Percentiles rank a stretch among this genome's conserved stretches.
phyloP scores from a whole-genome alignment of 2,329 filamentous ascomycete species.

The Cytospora schulzeri region DNA sequence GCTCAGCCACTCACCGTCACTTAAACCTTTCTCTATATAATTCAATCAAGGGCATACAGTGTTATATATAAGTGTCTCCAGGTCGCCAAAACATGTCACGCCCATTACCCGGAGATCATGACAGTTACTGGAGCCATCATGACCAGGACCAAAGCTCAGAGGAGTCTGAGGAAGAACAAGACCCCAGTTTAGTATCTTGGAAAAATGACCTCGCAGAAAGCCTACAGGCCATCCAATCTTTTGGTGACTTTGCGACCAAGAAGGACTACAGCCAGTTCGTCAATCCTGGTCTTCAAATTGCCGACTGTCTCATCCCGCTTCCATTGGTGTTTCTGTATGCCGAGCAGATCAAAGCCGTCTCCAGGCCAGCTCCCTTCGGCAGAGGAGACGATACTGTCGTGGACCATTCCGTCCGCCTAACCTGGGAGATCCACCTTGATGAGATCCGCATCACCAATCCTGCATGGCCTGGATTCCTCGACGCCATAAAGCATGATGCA shows the following conservation, averaged over 20 bases:
- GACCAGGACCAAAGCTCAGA: neutral
- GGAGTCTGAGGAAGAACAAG: neutral
- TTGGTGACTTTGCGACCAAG: neutral
- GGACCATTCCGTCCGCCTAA: neutral
- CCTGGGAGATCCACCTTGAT: neutral
- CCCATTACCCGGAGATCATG: neutral
- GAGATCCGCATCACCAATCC: neutral
- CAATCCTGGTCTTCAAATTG: slow-evolving; percentile 35
- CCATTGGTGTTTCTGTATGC: slow-evolving; percentile 34
- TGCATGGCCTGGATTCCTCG: slow-evolving; percentile 27
- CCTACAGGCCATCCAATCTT: neutral
- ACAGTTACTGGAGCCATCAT: too few relatives aligned
- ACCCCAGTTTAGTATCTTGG: neutral
- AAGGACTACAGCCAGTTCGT: neutral
- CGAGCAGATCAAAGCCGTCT: slow-evolving; percentile 31
- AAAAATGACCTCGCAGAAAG: neutral
- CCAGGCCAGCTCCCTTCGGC: slow-evolving; percentile 39
- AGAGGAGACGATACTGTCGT: slow-evolving; percentile 39
- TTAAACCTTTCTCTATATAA: too few relatives aligned
- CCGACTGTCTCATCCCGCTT: slow-evolving; percentile 31
- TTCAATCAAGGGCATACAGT: too few relatives aligned
- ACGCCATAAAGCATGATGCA: slow-evolving; percentile 32
- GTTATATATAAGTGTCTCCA: too few relatives aligned
- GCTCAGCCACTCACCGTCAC: too few relatives aligned
- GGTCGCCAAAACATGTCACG: neutral